phyloP scores from a whole-genome alignment of 2,329 filamentous ascomycete species.

The Zymoseptoria pseudotritici region DNA sequence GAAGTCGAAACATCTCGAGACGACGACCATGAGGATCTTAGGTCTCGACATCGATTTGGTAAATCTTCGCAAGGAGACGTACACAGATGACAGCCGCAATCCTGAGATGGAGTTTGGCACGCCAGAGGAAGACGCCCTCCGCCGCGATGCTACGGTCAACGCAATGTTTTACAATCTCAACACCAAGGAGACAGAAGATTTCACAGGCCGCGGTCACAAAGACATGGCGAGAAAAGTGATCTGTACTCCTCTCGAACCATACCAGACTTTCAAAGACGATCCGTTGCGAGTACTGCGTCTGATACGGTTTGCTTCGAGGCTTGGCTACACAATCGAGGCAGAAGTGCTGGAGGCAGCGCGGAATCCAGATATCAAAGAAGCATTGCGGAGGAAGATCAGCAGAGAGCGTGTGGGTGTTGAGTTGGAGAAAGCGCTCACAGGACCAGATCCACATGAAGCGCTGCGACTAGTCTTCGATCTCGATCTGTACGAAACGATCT shows the following conservation, averaged over 20 bases:
- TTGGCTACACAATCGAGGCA: constrained; percentile 70
- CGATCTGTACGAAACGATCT: constrained; percentile 63
- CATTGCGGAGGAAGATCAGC: constrained; percentile 82
- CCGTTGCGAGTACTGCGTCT: constrained; percentile 79
- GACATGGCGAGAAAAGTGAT: constrained; percentile 70
- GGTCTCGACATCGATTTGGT: constrained; percentile 89
- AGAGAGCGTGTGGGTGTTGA: constrained; percentile 83
- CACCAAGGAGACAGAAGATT: constrained; percentile 72
- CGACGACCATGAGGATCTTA: constrained; percentile 76
- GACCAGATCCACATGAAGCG: constrained; percentile 56
- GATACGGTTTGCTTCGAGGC: constrained; percentile 80
- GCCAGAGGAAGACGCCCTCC: constrained; percentile 77
- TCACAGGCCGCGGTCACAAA: constrained; percentile 63
- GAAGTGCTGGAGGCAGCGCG: constrained; percentile 67
- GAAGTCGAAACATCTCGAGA: constrained; percentile 94
- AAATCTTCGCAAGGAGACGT: constrained; percentile 86
- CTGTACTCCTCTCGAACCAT: constrained; percentile 76
- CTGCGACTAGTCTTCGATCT: constrained; percentile 60
- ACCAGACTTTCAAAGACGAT: constrained; percentile 91
- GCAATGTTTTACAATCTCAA: constrained; percentile 93
- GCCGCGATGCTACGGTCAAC: constrained; percentile 89
- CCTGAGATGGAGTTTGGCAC: constrained; percentile 92
- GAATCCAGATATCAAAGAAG: constrained; percentile 66
- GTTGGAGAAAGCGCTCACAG: constrained; percentile 82
- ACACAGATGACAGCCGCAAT: constrained; percentile 80